Conservation (phyloP, 2,329 filamentous ascomycete species). For the Macrophomina phaseolina region DNA sequence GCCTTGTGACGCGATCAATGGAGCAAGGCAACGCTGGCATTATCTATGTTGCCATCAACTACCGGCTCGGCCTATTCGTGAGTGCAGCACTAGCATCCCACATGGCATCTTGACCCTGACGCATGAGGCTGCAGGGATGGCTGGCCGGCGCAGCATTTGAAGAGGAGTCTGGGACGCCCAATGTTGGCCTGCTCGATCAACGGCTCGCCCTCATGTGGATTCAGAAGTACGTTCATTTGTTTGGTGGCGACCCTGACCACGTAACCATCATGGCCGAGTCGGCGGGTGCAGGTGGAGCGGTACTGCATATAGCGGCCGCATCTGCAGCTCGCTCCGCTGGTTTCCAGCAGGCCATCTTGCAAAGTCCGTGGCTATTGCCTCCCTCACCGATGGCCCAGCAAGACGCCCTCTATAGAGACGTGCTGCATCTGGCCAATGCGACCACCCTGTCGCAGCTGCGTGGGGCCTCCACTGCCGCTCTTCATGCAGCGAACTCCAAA, state of each 20-base stretch:
- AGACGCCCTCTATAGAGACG: neutral
- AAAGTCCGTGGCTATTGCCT: constrained; percentile 4
- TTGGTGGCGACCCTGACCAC: neutral
- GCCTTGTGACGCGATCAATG: neutral
- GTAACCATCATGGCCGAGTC: constrained; percentile 4
- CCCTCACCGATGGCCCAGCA: neutral
- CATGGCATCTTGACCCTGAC: neutral
- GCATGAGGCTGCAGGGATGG: neutral
- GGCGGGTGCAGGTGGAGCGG: neutral
- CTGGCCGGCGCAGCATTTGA: neutral
- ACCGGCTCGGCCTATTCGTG: constrained; percentile 3
- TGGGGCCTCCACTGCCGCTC: neutral
- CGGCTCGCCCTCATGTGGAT: constrained; percentile 2
- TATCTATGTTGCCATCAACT: constrained; percentile 1
- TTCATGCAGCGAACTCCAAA: neutral
- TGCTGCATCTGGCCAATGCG: neutral
- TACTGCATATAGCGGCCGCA: neutral
- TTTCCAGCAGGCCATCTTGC: constrained; percentile 1
- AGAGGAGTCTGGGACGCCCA: neutral
- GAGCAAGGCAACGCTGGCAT: neutral
- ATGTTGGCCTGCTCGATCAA: neutral
- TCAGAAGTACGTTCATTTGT: neutral
- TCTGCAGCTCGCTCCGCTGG: neutral
- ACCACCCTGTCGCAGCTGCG: neutral
- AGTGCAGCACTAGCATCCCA: neutral